Evolutionary conservation across 257 asterid genomes (phyloP).

Genomic region (Solanum pinnatisectum): DNA sequence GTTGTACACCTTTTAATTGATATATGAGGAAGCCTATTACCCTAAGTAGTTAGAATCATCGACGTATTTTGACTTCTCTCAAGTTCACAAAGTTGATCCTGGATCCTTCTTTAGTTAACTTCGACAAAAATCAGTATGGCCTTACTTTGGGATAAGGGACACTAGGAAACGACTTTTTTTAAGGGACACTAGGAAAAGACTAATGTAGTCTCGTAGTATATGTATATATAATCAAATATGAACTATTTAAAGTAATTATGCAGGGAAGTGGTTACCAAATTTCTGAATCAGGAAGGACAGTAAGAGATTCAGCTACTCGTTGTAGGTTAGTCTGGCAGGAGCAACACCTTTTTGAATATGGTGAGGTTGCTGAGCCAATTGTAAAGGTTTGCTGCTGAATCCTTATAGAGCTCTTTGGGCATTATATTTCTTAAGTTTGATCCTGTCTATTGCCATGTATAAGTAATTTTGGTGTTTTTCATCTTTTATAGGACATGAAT

Average conservation of each 20-base stretch:
- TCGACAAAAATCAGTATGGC: neutral
- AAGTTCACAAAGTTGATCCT: neutral
- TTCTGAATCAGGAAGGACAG: too few species aligned
- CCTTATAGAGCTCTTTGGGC: neutral
- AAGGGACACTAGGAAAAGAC: neutral
- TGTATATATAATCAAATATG: too few species aligned
- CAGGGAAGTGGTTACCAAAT: too few species aligned
- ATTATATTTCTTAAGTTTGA: neutral
- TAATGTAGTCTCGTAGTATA: neutral
- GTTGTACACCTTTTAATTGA: neutral
- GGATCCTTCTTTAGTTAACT: neutral
- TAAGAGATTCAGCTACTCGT: too few species aligned
- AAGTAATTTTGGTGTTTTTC: neutral
- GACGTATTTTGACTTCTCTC: neutral
- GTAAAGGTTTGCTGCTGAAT: slow-evolving; percentile 27
- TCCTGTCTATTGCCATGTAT: neutral
- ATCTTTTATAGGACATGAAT: slow-evolving; percentile 53
- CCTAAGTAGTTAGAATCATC: neutral
- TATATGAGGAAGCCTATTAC: neutral
- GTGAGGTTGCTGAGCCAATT: slow-evolving; percentile 52
- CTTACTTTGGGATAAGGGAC: neutral
- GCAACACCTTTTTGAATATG: neutral
- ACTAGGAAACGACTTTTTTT: neutral
- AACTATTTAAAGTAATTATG: neutral
- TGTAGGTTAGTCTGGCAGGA: too few species aligned